Conservation (phyloP, 2,329 filamentous ascomycete species). For the Didymellaceae sp. region DNA sequence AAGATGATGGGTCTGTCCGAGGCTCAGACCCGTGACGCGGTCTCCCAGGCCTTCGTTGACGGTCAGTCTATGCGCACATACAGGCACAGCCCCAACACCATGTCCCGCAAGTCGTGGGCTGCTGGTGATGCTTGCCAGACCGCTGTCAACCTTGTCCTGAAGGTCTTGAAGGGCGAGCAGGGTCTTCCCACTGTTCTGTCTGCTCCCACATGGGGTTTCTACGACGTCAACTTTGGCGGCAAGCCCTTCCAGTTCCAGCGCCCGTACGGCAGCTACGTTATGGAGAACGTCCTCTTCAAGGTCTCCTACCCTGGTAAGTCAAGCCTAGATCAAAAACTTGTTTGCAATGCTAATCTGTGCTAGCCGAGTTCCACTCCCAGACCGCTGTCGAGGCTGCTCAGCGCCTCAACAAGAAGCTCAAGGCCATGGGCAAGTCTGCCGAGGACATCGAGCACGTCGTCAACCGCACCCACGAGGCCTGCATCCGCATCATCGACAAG, state of each 20-base stretch:
- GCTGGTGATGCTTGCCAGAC: conserved; percentile 97
- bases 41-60: conserved; percentile 97
- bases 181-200: conserved; percentile 92
- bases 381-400: conserved; percentile 95
- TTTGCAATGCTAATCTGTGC: conserved; percentile 29
- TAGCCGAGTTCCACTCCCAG: conserved; percentile 96
- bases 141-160: conserved; percentile 87
- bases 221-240: conserved; percentile 96
- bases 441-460: conserved; percentile 89
- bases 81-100: conserved; percentile 97
- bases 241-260: conserved; percentile 93
- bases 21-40: conserved; percentile 90
- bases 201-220: conserved; percentile 95
- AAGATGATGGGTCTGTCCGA: conserved; percentile 92
- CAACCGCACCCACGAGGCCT: conserved; percentile 97
- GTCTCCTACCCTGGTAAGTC: conserved; percentile 89
- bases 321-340: not conserved
- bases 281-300: conserved; percentile 99
- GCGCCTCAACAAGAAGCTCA: conserved; percentile 83
- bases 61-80: conserved; percentile 96
- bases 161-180: conserved; percentile 89
- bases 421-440: conserved; percentile 84
- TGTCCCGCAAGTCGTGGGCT: conserved; percentile 99
- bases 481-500: conserved; percentile 99
- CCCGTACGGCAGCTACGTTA: conserved; percentile 96